These are phyloP conservation scores for Diophrys sp. DNA, from an alignment of 73 alveolate genomes.

Conservation along the genomic window DNA sequence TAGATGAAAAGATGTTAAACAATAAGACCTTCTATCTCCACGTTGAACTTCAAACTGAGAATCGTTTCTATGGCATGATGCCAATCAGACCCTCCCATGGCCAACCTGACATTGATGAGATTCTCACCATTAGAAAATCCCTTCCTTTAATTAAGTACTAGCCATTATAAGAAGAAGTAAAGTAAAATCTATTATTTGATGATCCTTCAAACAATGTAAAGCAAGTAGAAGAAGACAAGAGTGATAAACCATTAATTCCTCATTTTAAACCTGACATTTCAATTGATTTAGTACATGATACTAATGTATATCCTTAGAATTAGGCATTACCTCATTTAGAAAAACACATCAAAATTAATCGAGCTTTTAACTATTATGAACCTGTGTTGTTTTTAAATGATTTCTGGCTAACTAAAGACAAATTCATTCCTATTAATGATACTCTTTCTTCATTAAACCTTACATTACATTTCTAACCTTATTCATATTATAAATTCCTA, in stretches of 20 bases:
- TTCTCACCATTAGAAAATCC: background rate
- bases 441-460: constrained; percentile 47
- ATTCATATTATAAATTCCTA: constrained; percentile 38
- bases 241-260: background rate
- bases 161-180: background rate
- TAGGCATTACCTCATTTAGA: constrained; percentile 67
- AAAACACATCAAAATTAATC: constrained; percentile 12
- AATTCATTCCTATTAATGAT: constrained; percentile 43
- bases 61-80: constrained; percentile 25
- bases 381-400: constrained; percentile 47
- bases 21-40: constrained; percentile 47
- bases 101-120: background rate
- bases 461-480: constrained; percentile 50
- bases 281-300: constrained; percentile 58
- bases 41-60: constrained; percentile 25
- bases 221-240: constrained; percentile 15
- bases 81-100: background rate
- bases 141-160: constrained; percentile 34
- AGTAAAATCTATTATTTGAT: constrained; percentile 9
- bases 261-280: constrained; percentile 63
- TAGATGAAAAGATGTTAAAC: constrained; percentile 14
- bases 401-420: constrained; percentile 46
- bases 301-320: constrained; percentile 35
- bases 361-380: constrained; percentile 22
- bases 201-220: constrained; percentile 17